A percentile compares a stretch with the other conserved stretches of the same genome.
Conservation (phyloP, 139 green algal species). For the Spirogloea muscicola region DNA sequence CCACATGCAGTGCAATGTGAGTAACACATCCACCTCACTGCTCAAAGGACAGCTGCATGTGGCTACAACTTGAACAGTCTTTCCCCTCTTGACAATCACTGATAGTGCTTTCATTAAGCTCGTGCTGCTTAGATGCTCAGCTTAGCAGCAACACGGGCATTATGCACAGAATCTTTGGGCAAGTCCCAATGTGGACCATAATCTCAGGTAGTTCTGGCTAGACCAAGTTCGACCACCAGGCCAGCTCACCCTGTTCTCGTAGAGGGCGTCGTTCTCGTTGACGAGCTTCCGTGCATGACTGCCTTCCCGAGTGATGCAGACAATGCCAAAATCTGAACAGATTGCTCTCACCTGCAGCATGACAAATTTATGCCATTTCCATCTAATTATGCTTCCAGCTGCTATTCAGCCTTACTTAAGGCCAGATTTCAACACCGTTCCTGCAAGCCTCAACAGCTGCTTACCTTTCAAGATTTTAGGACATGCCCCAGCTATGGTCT, state of each 20-base stretch:
- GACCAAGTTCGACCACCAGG: neutral
- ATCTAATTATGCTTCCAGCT: no score
- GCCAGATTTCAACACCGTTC: neutral
- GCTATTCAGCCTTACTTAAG: neutral
- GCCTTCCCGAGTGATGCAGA: constrained; percentile 41
- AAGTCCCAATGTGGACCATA: no score
- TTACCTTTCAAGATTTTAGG: neutral
- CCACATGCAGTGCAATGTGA: neutral
- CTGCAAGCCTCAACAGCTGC: neutral
- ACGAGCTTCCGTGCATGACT: constrained; percentile 19
- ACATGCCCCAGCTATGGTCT: neutral
- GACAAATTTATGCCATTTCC: no score
- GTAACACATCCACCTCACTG: no score
- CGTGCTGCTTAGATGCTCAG: no score
- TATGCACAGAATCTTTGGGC: no score
- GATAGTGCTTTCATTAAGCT: no score
- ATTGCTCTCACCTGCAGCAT: constrained; percentile 50
- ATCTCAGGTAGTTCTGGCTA: no score
- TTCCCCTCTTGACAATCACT: neutral
- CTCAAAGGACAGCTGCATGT: neutral
- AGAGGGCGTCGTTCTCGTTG: constrained; percentile 24
- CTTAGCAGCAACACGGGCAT: no score
- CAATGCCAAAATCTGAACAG: constrained; percentile 28
- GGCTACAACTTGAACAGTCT: neutral
- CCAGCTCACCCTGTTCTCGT: constrained; percentile 28